Conservation (phyloP, 1,284 basidiomycete genomes). For the Microbotryum violaceum region DNA sequence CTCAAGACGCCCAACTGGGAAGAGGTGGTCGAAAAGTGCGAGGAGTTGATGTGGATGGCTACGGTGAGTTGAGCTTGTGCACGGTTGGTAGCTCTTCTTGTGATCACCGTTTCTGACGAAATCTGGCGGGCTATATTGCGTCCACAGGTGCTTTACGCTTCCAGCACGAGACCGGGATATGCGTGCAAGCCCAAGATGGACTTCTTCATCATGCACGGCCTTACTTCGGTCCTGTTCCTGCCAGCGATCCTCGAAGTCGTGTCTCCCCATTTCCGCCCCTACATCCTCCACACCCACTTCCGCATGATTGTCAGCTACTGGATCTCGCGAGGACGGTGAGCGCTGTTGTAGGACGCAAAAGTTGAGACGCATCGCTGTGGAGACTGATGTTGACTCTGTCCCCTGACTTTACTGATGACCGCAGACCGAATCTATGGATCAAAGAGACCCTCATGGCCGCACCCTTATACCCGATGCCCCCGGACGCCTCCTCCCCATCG, state of each 20-base stretch:
- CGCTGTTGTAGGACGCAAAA: background rate
- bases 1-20: constrained; percentile 24
- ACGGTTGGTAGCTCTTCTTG: no score
- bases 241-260: constrained; percentile 32
- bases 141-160: constrained; percentile 27
- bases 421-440: constrained; percentile 31
- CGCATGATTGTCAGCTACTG: constrained; percentile 33
- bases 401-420: background rate
- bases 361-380: background rate
- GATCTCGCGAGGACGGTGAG: constrained; percentile 33
- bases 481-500: background rate
- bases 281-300: constrained; percentile 34
- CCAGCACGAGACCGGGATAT: constrained; percentile 32
- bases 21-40: constrained; percentile 34
- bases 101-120: background rate
- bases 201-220: constrained; percentile 36
- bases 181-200: constrained; percentile 26
- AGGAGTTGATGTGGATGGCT: constrained; percentile 36
- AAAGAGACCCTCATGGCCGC: constrained; percentile 31
- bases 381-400: background rate
- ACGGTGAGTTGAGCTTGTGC: constrained; percentile 9
- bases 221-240: constrained; percentile 34
- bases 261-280: constrained; percentile 31
- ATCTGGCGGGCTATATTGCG: background rate
- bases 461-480: constrained; percentile 16